Base-by-base conservation (phyloP, 1,139 yeast genomes). In the Yamadazyma taylorii region DNA sequence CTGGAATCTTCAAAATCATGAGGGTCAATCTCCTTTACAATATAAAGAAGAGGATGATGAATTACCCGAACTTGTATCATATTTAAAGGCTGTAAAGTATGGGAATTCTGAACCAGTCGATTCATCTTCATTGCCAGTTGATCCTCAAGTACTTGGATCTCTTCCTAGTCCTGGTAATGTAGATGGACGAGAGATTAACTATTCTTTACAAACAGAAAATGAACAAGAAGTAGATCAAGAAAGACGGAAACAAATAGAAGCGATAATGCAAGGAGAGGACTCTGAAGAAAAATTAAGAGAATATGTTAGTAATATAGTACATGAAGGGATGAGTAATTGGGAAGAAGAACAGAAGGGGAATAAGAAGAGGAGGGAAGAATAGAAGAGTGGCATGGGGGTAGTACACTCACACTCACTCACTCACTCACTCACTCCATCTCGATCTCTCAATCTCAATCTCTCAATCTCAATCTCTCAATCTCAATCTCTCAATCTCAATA, bases 11-110 rank as follows among this genome's bases (percentile, higher is more conserved):
- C 77, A 71, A 56, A 92, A 92, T 56, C 59, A 63, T 30, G 95
- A 86, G 27, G 95, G 87, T 2, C 75, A 77, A 53, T 88, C 89
- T 3, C 77, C 86, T 3, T 69, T 78, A 16, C 79, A 81, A 39
- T 81, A 75, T 51, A 76, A 82, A 33, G 88, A 83, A 50, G 96
- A 88, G 43, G 96, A 90, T 33, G 90, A 75, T 25, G 97, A 90
- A 50, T 84, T 75, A 50, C 90, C 94, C 1, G 96, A 88, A 33
- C 68, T 90, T 17, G 80, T 79, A 7, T 71, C 67, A 30, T 90
- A 84, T 51, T 66, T 89, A 52, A 69, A 73, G 38, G 52, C 70
- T 0, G 61, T 80, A 43, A 61, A 62, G 5, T 76, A 72, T 37
- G 51, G 46, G 5, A 37, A 17, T 2, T 32, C 34, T 3, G 32